A percentile compares a stretch with the other conserved stretches of the same genome.
Conservation (phyloP, 306 rosid genomes). For the Vigna trinervia region DNA sequence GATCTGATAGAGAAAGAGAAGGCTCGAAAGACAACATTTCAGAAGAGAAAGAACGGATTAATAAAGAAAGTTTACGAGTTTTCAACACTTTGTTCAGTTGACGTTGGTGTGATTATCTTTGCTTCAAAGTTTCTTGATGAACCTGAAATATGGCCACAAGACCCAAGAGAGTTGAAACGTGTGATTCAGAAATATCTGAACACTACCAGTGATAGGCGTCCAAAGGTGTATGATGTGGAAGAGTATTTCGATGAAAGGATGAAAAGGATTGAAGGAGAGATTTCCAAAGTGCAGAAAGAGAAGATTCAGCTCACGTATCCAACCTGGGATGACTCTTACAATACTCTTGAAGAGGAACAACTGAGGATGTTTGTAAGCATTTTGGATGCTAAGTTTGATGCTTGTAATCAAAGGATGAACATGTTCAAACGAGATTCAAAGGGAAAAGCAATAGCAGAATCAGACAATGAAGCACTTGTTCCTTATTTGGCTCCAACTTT, state of each 20-base stretch:
- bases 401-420: slow-evolving; percentile 39
- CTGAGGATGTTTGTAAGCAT: slow-evolving; percentile 4
- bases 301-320: slow-evolving; percentile 32
- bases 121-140: slow-evolving; percentile 29
- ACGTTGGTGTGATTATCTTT: slow-evolving; percentile 40
- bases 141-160: slow-evolving; percentile 44
- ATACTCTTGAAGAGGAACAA: slow-evolving; percentile 21
- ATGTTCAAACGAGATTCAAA: slow-evolving; percentile 13
- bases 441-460: slow-evolving; percentile 27
- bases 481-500: background rate
- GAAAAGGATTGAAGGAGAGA: slow-evolving; percentile 43
- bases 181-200: slow-evolving; percentile 36
- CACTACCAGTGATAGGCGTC: slow-evolving; percentile 9
- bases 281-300: slow-evolving; percentile 32
- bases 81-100: slow-evolving; percentile 41
- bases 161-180: background rate
- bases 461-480: background rate
- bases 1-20: slow-evolving; percentile 41
- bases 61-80: slow-evolving; percentile 45
- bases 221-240: slow-evolving; percentile 34
- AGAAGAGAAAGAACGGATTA: slow-evolving; percentile 36
- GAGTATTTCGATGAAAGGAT: slow-evolving; percentile 38
- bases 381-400: slow-evolving; percentile 43
- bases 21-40: slow-evolving; percentile 40
- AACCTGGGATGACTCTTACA: slow-evolving; percentile 40